Evolutionary conservation across 805 yeast species (phyloP), one percentile per base, ranked within the genome.

Genomic region (Trichomonascus vanleenenianus): DNA sequence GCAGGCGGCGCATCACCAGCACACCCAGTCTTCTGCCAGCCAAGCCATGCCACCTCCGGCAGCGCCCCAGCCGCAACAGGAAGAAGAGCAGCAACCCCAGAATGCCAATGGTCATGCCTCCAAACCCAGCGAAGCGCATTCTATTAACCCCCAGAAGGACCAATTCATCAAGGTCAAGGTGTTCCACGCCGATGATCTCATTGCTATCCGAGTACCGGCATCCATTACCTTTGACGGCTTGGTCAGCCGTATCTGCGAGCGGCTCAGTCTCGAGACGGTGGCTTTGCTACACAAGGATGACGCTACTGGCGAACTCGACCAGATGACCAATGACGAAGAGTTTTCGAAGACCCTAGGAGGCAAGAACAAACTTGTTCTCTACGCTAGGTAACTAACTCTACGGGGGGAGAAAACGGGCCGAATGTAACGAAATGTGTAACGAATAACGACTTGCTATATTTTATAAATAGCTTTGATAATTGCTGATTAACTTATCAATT

Each of bases 181-280:
- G 14, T 64, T 62, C 45, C 54, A 61, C 41, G 54, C 57, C 20
- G 66, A 64, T 37, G 68, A 65, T 48, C 54, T 65, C 18, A 57
- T 67, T 45, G 72, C 72, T 18, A 59, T 67, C 37, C 55, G 63
- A 25, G 63, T 67, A 25, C 68, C 71, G 2, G 46, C 56, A 2
- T 53, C 58, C 30, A 52, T 59, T 10, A 48, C 60, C 11, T 66
- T 60, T 45, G 48, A 39, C 19, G 58, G 56, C 32, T 56, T 67
- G 39, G 55, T 55, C 46, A 52, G 44, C 19, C 58, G 61, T 40
- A 54, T 67, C 36, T 50, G 59, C 16, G 57, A 61, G 42, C 60
- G 72, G 3, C 49, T 67, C 27, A 54, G 57, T 9, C 49, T 63
- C 34, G 49, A 56, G 18, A 42, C 49, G 19, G 49, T 58, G 43